Base-by-base conservation (phyloP, 306 rosid genomes). In the Prunus davidiana region DNA sequence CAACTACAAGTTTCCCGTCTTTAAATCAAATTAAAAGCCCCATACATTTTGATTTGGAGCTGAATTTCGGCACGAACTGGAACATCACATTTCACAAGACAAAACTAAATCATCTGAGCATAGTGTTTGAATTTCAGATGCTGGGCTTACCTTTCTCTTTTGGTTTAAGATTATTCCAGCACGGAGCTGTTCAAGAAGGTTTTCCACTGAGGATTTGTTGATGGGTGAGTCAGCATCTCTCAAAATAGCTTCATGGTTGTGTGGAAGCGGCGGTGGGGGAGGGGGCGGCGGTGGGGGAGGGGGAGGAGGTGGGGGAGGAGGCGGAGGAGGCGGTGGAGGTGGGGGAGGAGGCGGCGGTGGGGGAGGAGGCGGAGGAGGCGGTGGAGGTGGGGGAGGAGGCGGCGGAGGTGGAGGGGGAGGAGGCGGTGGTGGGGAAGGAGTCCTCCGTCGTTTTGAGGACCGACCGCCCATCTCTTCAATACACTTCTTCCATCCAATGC, bases 161-260 rank as follows among this genome's bases (percentile, higher is more conserved):
- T 82, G 71, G 84, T 65, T 73, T 49, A 82, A 80, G 65, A 64
- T 20, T 32, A 79, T 67, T 32, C 86, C 89, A 38, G 79, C 67
- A 34, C 22, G 27, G 75, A 80, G 82, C 43, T 82, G 75, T 11
- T 65, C 62, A 27, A 13, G 2, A 20, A 76, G 80, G 70, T 76
- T 61, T 9, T 76, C 75, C 19, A 27, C 2, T 62, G 81, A 72
- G 15, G 86, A 76, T 19, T 55, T 54, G 49, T 77, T 81, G 12
- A 72, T 19, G 0, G 80, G 72, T 20, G 58, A 45, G 41, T 82
- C 81, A 6, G 89, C 83, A 64, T 77, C 84, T 82, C 46, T 80
- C 46, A 77, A 22, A 34, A 78, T 60, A 30, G 71, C 82, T 58
- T 77, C 76, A 0, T 49, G 51, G 70, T 75, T 74, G 56, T 72